Conservation (phyloP, 1,284 basidiomycete genomes). For the Bjerkandera adusta region DNA sequence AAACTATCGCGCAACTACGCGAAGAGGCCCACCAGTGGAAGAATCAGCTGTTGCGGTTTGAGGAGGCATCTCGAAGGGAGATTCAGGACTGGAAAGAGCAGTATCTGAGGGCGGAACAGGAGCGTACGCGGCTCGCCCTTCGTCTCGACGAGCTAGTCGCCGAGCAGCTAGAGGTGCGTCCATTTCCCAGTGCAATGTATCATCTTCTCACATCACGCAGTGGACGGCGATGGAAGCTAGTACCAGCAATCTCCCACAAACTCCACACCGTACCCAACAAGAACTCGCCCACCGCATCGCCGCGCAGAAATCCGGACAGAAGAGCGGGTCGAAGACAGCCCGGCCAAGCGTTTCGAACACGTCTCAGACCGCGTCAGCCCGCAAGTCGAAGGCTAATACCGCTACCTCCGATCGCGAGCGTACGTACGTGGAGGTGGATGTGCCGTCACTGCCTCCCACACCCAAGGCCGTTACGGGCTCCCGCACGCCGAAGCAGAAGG, state of each 20-base stretch:
- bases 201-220: too few species aligned
- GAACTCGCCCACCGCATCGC: background rate
- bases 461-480: background rate
- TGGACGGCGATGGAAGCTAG: too few species aligned
- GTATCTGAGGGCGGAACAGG: constrained; percentile 63
- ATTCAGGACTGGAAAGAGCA: constrained; percentile 68
- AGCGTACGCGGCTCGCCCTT: constrained; percentile 50
- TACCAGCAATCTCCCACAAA: constrained; percentile 2
- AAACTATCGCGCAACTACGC: constrained; percentile 58
- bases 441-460: background rate
- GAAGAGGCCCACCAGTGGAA: constrained; percentile 67
- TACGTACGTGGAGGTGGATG: constrained; percentile 11
- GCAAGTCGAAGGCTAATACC: background rate
- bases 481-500: background rate
- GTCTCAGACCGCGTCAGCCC: background rate
- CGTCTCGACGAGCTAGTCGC: constrained; percentile 55
- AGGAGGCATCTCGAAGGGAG: constrained; percentile 45
- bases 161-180: constrained; percentile 37
- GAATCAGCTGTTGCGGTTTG: constrained; percentile 55
- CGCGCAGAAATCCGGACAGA: background rate
- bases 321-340: background rate
- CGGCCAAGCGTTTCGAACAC: background rate
- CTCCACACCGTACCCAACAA: background rate
- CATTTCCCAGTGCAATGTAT: too few species aligned
- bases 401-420: constrained; percentile 10